Evolutionary conservation across 345 rosid genomes (phyloP).

Genomic region (Gossypioides kirkii): DNA sequence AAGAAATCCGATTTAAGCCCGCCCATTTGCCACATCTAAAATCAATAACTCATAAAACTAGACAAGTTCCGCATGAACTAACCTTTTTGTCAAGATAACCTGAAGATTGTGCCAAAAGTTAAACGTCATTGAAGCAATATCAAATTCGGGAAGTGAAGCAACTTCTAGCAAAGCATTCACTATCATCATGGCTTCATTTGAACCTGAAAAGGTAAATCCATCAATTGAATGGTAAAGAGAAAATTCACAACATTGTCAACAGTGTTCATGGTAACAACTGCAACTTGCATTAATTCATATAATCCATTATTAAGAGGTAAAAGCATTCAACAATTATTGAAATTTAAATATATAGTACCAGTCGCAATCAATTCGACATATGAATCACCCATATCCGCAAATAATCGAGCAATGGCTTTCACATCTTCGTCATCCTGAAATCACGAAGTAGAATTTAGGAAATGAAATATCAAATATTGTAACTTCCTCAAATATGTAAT

Average conservation of each 20-base stretch:
- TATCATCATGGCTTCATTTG: conserved; percentile 84
- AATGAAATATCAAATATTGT: conserved; percentile 3
- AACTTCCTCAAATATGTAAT: neutral
- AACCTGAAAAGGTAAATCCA: conserved; percentile 42
- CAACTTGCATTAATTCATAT: conserved; percentile 6
- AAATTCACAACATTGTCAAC: conserved; percentile 11
- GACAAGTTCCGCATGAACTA: conserved; percentile 20
- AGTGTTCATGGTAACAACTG: conserved; percentile 10
- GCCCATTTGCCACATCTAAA: no score
- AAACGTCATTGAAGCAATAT: conserved; percentile 98
- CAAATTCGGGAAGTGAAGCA: conserved; percentile 89
- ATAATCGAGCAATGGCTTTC: conserved; percentile 94
- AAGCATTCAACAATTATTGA: neutral
- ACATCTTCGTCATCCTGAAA: conserved; percentile 97
- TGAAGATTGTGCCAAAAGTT: conserved; percentile 99
- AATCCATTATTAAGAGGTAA: conserved; percentile 8
- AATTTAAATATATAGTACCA: conserved; percentile 37
- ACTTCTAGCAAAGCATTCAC: conserved; percentile 83
- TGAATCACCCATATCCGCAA: conserved; percentile 97
- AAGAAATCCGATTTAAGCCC: no score
- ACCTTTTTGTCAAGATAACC: conserved; percentile 77
- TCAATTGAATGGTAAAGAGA: conserved; percentile 10
- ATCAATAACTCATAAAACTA: conserved; percentile 10
- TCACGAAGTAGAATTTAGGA: conserved; percentile 17
- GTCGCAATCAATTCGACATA: conserved; percentile 93